Evolutionary conservation across 2,329 filamentous ascomycete genomes (phyloP).

Genomic region (Epichloe glyceriae): DNA sequence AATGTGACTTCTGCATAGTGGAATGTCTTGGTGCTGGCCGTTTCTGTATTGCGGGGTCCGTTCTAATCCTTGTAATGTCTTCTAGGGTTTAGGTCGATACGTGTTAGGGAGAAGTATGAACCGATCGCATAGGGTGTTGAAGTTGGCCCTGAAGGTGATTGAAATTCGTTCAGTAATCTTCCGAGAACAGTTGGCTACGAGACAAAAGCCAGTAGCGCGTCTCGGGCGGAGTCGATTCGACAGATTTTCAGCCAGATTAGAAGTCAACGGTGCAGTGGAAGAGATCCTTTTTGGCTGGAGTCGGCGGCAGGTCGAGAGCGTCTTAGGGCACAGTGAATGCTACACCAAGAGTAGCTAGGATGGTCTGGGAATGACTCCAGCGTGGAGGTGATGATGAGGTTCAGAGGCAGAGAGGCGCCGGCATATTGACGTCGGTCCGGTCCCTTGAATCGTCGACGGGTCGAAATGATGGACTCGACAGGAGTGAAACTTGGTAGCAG

Average conservation of each 20-base stretch:
- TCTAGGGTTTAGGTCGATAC: background rate
- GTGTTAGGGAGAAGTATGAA: background rate
- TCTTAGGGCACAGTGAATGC: background rate
- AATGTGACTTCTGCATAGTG: slow-evolving; percentile 6
- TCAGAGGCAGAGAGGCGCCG: background rate
- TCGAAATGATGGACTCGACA: background rate
- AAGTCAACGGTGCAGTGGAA: background rate
- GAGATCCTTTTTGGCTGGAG: background rate
- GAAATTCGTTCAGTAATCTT: background rate
- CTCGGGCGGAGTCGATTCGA: background rate
- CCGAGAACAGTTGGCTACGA: background rate
- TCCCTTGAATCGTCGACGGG: background rate
- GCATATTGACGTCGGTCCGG: slow-evolving; percentile 4
- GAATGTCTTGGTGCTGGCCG: background rate
- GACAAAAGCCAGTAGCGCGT: background rate
- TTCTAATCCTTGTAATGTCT: background rate
- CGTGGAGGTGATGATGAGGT: background rate
- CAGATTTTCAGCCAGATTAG: background rate
- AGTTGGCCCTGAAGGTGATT: background rate
- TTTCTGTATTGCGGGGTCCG: background rate
- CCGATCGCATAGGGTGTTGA: background rate
- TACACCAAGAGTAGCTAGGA: background rate
- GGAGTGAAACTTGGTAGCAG: background rate
- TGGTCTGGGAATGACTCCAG: background rate
- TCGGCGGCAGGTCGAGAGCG: background rate